Evolutionary conservation across 2,329 filamentous ascomycete species (phyloP).

Genomic region (Gaeumannomyces sp.): DNA sequence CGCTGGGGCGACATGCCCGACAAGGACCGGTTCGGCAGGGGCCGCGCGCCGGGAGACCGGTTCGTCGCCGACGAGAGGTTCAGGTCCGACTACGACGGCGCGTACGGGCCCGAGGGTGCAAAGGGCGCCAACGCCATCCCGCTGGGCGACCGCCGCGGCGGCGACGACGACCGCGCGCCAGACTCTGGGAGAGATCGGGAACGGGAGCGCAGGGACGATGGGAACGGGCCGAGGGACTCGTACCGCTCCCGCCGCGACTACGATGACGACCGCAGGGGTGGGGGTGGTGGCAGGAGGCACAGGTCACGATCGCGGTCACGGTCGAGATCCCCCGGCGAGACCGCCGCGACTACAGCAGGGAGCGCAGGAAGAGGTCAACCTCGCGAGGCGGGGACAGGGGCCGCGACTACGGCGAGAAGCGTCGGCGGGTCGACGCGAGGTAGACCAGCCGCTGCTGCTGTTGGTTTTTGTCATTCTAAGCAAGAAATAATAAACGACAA

Average conservation of each 20-base stretch:
- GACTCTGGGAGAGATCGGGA: constrained; percentile 11
- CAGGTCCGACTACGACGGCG: constrained; percentile 52
- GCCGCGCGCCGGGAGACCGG: constrained; percentile 32
- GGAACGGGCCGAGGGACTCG: constrained; percentile 16
- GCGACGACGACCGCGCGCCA: constrained; percentile 23
- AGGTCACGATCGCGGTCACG: constrained; percentile 36
- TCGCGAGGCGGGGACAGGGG: constrained; percentile 41
- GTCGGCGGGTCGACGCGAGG: constrained; percentile 44
- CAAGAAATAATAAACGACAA: no score
- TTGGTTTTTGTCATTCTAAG: neutral
- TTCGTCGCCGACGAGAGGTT: constrained; percentile 56
- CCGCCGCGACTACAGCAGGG: constrained; percentile 36
- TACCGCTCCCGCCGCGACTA: constrained; percentile 17
- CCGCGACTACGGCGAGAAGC: constrained; percentile 50
- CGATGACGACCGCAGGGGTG: constrained; percentile 22
- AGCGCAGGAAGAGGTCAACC: constrained; percentile 51
- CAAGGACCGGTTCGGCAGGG: constrained; percentile 26
- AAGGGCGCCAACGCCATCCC: constrained; percentile 67
- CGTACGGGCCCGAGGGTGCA: constrained; percentile 28
- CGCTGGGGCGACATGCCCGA: constrained; percentile 67
- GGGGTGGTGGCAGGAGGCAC: constrained; percentile 22
- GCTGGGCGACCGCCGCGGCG: constrained; percentile 48
- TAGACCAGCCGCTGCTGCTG: neutral
- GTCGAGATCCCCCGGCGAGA: constrained; percentile 39
- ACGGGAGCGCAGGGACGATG: neutral